Evolutionary conservation across 2,329 filamentous ascomycete genomes (phyloP).

Genomic region (Lasiodiplodia citricola): DNA sequence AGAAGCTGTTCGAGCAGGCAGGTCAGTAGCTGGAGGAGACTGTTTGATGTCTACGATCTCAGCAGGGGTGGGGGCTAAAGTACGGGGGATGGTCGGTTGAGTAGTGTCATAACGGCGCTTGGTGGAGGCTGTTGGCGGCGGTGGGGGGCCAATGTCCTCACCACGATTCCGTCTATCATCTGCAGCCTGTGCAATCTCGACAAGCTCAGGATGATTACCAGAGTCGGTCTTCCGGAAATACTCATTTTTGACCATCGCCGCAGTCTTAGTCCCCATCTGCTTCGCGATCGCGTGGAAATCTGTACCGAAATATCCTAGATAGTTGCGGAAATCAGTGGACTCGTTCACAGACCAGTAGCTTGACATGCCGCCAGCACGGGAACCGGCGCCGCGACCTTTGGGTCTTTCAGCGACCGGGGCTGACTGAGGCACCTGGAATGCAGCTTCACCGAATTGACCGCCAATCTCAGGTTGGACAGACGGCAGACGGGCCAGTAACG

Average conservation of each 20-base stretch:
- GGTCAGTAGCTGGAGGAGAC: slow-evolving; percentile 35
- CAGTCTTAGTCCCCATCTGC: slow-evolving; percentile 83
- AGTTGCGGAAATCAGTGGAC: slow-evolving; percentile 74
- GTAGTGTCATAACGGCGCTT: slow-evolving; percentile 55
- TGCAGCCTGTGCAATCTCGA: slow-evolving; percentile 48
- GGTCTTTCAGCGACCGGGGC: slow-evolving; percentile 20
- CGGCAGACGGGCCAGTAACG: neutral
- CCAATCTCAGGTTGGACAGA: slow-evolving; percentile 21
- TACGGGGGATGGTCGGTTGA: slow-evolving; percentile 43
- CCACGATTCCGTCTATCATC: slow-evolving; percentile 49
- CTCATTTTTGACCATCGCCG: slow-evolving; percentile 73
- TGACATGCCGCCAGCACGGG: slow-evolving; percentile 61
- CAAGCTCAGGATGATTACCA: slow-evolving; percentile 48
- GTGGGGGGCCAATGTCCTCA: slow-evolving; percentile 54
- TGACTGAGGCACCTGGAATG: slow-evolving; percentile 30
- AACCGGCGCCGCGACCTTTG: slow-evolving; percentile 10
- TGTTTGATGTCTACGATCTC: slow-evolving; percentile 50
- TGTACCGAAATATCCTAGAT: slow-evolving; percentile 76
- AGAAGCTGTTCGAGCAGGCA: slow-evolving; percentile 47
- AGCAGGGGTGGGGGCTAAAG: slow-evolving; percentile 52
- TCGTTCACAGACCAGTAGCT: slow-evolving; percentile 91
- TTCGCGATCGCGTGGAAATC: slow-evolving; percentile 77
- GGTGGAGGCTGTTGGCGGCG: slow-evolving; percentile 53
- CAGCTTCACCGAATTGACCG: slow-evolving; percentile 55
- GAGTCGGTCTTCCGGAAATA: slow-evolving; percentile 53